phyloP scores from a whole-genome alignment of 1,284 basidiomycete species.

The Puccinia sorghi region DNA sequence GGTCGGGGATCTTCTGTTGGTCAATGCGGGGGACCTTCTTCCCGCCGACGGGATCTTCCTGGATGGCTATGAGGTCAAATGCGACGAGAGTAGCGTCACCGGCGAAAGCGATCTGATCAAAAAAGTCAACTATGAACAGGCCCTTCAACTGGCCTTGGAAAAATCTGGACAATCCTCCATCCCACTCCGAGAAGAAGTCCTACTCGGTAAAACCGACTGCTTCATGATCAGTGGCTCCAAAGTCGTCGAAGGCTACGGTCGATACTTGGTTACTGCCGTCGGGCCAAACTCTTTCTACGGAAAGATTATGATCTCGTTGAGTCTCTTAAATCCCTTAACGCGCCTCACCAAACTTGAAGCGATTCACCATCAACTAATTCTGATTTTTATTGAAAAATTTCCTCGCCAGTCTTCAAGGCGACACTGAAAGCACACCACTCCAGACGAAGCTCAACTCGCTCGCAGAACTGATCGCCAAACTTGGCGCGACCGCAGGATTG shows the following conservation, averaged over 20 bases:
- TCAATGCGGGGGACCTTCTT: slow-evolving; percentile 51
- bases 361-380: not conserved
- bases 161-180: slow-evolving; percentile 15
- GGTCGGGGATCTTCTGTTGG: slow-evolving; percentile 51
- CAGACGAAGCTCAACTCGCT: slow-evolving; percentile 51
- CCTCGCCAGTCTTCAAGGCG: slow-evolving; percentile 69
- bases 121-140: slow-evolving; percentile 43
- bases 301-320: slow-evolving; percentile 52
- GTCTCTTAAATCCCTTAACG: slow-evolving; percentile 41
- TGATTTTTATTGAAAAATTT: not conserved
- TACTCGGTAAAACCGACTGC: slow-evolving; percentile 48
- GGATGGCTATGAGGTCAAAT: slow-evolving; percentile 49
- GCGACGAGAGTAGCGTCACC: slow-evolving; percentile 52
- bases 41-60: slow-evolving; percentile 51
- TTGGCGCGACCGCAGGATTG: slow-evolving; percentile 51
- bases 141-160: slow-evolving; percentile 18
- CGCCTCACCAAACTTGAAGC: not conserved
- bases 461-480: slow-evolving; percentile 52
- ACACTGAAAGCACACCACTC: slow-evolving; percentile 78
- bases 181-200: slow-evolving; percentile 13
- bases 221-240: slow-evolving; percentile 52
- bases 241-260: slow-evolving; percentile 52
- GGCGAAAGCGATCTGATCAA: slow-evolving; percentile 53
- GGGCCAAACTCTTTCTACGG: slow-evolving; percentile 52
- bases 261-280: slow-evolving; percentile 51